Conservation (phyloP, 108 stramenopile genomes). For the Fistulifera pelliculosa region DNA sequence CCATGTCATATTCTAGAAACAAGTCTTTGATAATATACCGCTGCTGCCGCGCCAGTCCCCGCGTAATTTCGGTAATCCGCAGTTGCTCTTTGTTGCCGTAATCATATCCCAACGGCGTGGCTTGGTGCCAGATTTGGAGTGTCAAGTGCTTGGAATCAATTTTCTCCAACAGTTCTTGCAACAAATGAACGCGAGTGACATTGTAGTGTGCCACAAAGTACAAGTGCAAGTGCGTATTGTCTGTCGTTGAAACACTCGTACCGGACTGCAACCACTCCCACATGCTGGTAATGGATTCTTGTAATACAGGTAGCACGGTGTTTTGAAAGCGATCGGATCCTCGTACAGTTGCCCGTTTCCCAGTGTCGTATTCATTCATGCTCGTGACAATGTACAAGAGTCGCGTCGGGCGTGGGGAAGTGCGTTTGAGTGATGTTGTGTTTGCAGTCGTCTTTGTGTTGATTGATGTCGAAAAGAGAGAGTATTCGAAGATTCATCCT, state of each 20-base stretch:
- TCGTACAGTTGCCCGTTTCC: conserved; percentile 30
- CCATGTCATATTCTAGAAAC: conserved; percentile 62
- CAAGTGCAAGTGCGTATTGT: neutral
- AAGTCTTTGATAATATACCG: conserved; percentile 73
- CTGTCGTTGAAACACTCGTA: neutral
- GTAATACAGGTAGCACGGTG: conserved; percentile 42
- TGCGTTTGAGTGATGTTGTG: too few species aligned
- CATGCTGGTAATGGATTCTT: conserved; percentile 4
- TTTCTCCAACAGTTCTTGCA: neutral
- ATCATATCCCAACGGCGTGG: conserved; percentile 7
- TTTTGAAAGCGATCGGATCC: conserved; percentile 53
- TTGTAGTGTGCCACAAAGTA: neutral
- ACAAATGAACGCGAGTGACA: neutral
- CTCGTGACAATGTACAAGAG: conserved; percentile 52
- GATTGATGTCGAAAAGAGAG: too few species aligned
- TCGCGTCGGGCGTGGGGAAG: neutral
- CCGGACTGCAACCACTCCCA: neutral
- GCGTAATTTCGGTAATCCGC: conserved; percentile 18
- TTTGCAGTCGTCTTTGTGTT: too few species aligned
- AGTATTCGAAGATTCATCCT: too few species aligned
- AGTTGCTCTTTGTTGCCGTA: neutral
- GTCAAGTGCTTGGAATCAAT: neutral
- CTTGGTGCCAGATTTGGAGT: neutral
- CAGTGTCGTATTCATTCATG: conserved; percentile 48
- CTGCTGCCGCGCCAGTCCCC: conserved; percentile 72